A percentile compares a stretch with the other conserved stretches of the same genome.
Evolutionary conservation across 1,284 basidiomycete genomes (phyloP).

Genomic region (Dichomitus squalens): DNA sequence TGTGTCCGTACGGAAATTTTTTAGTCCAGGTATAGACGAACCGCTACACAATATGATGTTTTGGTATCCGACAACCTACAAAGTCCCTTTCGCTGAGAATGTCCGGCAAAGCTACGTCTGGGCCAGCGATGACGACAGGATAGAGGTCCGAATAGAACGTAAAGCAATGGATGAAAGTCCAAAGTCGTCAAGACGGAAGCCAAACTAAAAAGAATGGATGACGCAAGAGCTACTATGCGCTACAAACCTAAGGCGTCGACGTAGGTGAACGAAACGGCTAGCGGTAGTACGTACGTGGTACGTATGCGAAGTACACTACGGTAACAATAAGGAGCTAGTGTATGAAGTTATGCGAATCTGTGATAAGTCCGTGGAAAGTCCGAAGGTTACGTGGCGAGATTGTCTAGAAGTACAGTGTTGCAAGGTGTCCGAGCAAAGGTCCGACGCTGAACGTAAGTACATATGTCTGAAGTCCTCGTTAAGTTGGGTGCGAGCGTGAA

Average conservation of each 20-base stretch:
- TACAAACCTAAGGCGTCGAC: background rate
- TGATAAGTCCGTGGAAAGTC: constrained; percentile 22
- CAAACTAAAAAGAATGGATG: background rate
- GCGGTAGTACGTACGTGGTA: constrained; percentile 20
- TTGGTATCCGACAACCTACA: constrained; percentile 10
- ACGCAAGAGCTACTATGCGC: background rate
- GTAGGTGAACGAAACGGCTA: constrained; percentile 12
- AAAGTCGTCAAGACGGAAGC: constrained; percentile 12
- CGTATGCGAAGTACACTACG: constrained; percentile 20
- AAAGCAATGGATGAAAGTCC: constrained; percentile 7
- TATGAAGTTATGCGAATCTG: constrained; percentile 20
- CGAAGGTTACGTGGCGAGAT: constrained; percentile 16
- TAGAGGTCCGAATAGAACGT: background rate
- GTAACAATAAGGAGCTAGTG: constrained; percentile 13
- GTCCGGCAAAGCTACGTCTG: background rate
- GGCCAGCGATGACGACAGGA: background rate
- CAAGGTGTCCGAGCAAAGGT: constrained; percentile 14
- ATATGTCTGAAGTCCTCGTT: constrained; percentile 16
- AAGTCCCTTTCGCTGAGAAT: background rate
- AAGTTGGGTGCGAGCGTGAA: constrained; percentile 6
- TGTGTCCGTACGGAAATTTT: no score
- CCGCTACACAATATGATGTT: no score
- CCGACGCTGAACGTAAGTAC: constrained; percentile 18
- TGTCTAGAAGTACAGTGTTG: constrained; percentile 26
- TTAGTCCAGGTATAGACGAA: no score